Conservation (phyloP, 2,329 filamentous ascomycete genomes). For the Stenocarpella maydis region DNA sequence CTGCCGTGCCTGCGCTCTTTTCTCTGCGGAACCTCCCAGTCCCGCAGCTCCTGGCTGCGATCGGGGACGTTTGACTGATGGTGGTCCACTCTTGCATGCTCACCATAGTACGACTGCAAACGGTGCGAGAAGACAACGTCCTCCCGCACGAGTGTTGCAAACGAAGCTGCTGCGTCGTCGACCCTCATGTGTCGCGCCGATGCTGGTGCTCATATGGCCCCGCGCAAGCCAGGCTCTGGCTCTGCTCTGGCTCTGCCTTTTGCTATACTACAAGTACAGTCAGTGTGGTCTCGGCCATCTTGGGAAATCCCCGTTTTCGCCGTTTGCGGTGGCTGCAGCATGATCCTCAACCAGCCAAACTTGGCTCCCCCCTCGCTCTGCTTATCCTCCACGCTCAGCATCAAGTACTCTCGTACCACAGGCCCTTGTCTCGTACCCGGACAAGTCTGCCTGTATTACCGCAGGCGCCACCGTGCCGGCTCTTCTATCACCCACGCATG, state of each 20-base stretch:
- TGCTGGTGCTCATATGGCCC: conserved; percentile 19
- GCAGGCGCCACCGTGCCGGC: neutral
- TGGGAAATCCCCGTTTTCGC: neutral
- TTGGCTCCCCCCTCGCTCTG: conserved; percentile 12
- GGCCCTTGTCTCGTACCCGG: neutral
- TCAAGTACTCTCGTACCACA: conserved; percentile 24
- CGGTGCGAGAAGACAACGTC: conserved; percentile 3
- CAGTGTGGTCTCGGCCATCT: conserved; percentile 2
- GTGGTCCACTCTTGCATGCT: conserved; percentile 10
- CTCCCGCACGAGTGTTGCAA: conserved; percentile 1
- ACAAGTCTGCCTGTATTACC: neutral
- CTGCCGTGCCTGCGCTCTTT: neutral
- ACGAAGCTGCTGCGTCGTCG: conserved; percentile 10
- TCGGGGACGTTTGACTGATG: neutral
- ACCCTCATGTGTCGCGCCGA: conserved; percentile 4
- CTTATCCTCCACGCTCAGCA: conserved; percentile 4
- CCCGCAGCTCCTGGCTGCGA: conserved; percentile 18
- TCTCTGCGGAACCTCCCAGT: conserved; percentile 4
- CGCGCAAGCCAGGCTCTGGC: neutral
- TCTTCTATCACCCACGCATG: neutral
- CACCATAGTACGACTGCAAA: conserved; percentile 25
- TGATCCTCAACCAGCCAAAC: conserved; percentile 12
- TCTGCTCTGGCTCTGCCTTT: too few relatives aligned
- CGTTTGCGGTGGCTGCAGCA: conserved; percentile 17
- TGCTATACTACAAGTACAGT: neutral